Evolutionary conservation across 2,329 filamentous ascomycete species (phyloP), one percentile per base, ranked within the genome.

Genomic region (Lachnellula cervina): DNA sequence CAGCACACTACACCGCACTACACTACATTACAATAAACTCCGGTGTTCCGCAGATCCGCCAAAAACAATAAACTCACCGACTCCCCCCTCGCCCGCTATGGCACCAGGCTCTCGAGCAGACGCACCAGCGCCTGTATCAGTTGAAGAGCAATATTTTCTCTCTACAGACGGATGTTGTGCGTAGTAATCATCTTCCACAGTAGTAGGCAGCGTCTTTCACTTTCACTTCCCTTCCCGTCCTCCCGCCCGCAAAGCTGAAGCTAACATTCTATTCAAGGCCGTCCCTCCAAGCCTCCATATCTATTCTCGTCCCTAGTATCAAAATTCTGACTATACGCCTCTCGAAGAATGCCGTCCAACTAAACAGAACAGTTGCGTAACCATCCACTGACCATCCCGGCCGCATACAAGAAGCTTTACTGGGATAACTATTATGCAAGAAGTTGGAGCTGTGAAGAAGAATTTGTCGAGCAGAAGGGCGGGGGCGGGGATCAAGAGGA

Each of bases 311-410:
- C 62, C 80, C 80, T 62, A 89, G 89, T 69, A 80, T 94, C 40
- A 75, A 80, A 59, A 82, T 81, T 23, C 78, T 93, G 57, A 81
- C 86, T 56, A 78, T 84, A 40, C 80, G 84, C 64, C 76, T 90
- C 47, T 77, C 77, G 60, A 80, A 86, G 52, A 81, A 92, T 66
- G 75, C 80, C 42, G 80, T 86, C 43, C 79, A 90, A 46, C 83
- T 95, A 59, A 79, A 79, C 55, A 82, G 83, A 53, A 79, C 90
- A 51, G 86, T 88, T 60, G 81, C 89, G 21, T 90, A 89, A 68
- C 90, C 90, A 0, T 83, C 86, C 13, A 88, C 89, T 2, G 84
- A 85, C 69, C 94, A 82, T 72, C 90, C 83, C 4, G 87, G 83
- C 38, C 85, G 80, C 63, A 86, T 80, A 5, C 84, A 89, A 57